Evolutionary conservation across 208 protist species (phyloP), one percentile per base, ranked within the genome.

Genomic region (Leishmania major): DNA sequence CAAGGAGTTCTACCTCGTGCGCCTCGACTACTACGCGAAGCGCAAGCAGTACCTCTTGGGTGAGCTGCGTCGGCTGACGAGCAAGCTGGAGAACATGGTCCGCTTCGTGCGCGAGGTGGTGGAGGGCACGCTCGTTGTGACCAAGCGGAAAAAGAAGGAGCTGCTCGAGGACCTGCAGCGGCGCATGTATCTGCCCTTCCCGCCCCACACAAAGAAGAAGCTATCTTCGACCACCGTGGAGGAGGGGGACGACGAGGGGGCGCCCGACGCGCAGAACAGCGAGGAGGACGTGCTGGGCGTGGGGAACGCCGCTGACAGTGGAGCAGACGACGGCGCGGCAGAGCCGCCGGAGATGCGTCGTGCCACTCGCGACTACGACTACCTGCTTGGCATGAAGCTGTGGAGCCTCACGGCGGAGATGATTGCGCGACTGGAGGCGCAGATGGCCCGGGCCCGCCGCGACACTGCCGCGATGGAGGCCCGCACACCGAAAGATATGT

Each of bases 101-200:
- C 97, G 99, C 79, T 99, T 99, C 82, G 99, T 99, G 74, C 88
- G 89, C 2, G 97, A 96, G 77, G 99, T 99, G 8, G 93, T 99
- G 51, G 92, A 93, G 15, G 99, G 99, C 49, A 84, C 89, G 35
- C 88, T 99, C 13, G 81, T 98, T 15, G 95, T 99, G 51, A 96
- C 86, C 55, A 97, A 95, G 77, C 87, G 95, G 11, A 98, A 97
- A 87, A 99, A 98, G 86, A 80, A 84, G 57, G 97, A 99, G 8
- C 84, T 99, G 49, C 81, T 99, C 13, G 91, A 96, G 31, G 95
- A 99, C 81, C 88, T 99, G 49, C 86, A 92, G 19, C 69, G 85
- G 11, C 89, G 94, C 55, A 90, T 94, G 31, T 99, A 99, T 91
- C 84, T 85, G 28, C 85, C 94, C n/a, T 98, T 98, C 59, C 94